phyloP scores from a whole-genome alignment of 2,329 filamentous ascomycete species.

The Didymellaceae sp. region DNA sequence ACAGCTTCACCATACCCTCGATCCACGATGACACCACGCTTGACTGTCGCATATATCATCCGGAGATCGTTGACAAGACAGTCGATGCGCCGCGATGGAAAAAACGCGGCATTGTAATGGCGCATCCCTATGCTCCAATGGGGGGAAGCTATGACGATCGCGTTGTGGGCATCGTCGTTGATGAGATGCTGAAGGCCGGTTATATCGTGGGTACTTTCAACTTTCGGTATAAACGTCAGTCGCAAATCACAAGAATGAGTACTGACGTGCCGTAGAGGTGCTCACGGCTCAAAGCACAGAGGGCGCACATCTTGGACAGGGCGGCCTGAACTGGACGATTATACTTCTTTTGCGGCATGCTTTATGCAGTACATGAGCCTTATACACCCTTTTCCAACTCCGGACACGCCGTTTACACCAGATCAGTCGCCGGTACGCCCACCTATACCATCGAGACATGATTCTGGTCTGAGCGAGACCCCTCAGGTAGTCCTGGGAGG shows the following conservation, averaged over 20 bases:
- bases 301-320: conserved; percentile 88
- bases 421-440: conserved; percentile 21
- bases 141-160: conserved; percentile 86
- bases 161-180: conserved; percentile 71
- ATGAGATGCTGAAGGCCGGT: conserved; percentile 69
- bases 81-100: conserved; percentile 30
- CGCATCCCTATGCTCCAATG: conserved; percentile 88
- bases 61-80: conserved; percentile 32
- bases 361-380: conserved; percentile 74
- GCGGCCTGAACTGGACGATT: conserved; percentile 81
- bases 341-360: conserved; percentile 81
- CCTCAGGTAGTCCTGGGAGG: conserved; percentile 69
- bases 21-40: conserved; percentile 78
- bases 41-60: conserved; percentile 82
- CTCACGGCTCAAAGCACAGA: conserved; percentile 65
- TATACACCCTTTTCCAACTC: conserved; percentile 48
- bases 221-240: conserved; percentile 68
- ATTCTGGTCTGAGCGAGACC: conserved; percentile 1
- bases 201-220: conserved; percentile 89
- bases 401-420: conserved; percentile 22
- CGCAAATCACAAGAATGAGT: not conserved
- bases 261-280: conserved; percentile 66
- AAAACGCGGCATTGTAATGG: conserved; percentile 69
- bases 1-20: conserved; percentile 80
- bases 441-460: not conserved